Conservation (phyloP, 2,329 filamentous ascomycete species). For the Aureobasidium sp. region DNA sequence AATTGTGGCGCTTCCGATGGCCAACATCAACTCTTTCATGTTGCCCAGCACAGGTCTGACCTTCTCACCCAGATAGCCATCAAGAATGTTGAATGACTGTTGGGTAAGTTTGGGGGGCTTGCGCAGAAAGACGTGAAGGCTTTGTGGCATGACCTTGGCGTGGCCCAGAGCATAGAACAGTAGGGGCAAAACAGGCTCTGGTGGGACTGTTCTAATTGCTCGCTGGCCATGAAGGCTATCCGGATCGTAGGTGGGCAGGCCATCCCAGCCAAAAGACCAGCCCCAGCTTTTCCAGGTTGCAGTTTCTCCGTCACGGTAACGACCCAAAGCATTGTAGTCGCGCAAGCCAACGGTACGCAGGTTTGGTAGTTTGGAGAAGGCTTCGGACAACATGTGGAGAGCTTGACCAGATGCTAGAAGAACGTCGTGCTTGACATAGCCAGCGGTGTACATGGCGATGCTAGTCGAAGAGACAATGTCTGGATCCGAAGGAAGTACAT, state of each 20-base stretch:
- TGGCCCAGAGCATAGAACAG: conserved; percentile 18
- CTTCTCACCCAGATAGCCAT: conserved; percentile 5
- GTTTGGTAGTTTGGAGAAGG: conserved; percentile 46
- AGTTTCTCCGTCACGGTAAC: conserved; percentile 39
- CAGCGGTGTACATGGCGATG: conserved; percentile 16
- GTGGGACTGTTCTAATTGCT: not conserved
- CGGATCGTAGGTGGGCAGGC: not conserved
- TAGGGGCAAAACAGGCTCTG: conserved; percentile 16
- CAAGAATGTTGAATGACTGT: conserved; percentile 15
- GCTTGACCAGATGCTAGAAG: conserved; percentile 38
- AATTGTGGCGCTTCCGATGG: not conserved
- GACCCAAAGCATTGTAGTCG: conserved; percentile 45
- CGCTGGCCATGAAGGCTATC: not conserved
- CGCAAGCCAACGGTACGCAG: conserved; percentile 50
- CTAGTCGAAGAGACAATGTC: not conserved
- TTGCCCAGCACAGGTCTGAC: conserved; percentile 14
- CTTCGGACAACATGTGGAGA: conserved; percentile 46
- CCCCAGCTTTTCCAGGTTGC: conserved; percentile 50
- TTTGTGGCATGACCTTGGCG: conserved; percentile 14
- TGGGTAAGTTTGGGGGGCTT: not conserved
- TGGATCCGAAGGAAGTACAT: conserved; percentile 17
- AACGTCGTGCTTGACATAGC: conserved; percentile 13
- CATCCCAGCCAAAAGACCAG: conserved; percentile 4
- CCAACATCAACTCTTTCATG: conserved; percentile 18
- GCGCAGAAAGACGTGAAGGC: conserved; percentile 22